Percentiles rank a stretch among this genome's conserved stretches.
phyloP scores from a whole-genome alignment of 2,329 filamentous ascomycete genomes.

The Colletotrichum orbiculare region DNA sequence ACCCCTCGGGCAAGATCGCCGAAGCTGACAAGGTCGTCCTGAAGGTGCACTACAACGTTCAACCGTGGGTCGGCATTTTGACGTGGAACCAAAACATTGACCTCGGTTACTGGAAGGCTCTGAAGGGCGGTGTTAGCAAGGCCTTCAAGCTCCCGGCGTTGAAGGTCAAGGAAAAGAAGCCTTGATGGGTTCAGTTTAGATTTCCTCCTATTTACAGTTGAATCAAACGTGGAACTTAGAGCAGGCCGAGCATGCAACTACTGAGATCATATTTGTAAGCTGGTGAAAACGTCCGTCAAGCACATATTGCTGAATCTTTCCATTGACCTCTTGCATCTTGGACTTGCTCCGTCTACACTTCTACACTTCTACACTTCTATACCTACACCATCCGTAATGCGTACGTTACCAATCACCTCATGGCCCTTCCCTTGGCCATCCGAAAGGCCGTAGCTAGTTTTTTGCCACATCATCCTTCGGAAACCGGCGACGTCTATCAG shows the following conservation, averaged over 20 bases:
- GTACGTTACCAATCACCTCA: too few species aligned
- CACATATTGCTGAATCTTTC: neutral
- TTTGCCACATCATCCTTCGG: constrained; percentile 4
- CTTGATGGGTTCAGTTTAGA: neutral
- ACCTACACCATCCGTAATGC: too few species aligned
- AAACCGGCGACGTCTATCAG: constrained; percentile 21
- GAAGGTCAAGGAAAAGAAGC: constrained; percentile 64
- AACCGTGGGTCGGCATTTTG: constrained; percentile 93
- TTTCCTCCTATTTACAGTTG: neutral
- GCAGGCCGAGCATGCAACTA: neutral
- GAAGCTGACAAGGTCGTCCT: constrained; percentile 79
- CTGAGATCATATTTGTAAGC: neutral
- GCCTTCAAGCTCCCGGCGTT: constrained; percentile 73
- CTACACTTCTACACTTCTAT: too few species aligned
- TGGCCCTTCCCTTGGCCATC: neutral
- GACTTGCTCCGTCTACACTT: neutral
- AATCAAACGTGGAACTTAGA: neutral
- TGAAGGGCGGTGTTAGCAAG: constrained; percentile 73
- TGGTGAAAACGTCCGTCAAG: neutral
- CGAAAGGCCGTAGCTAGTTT: constrained; percentile 4
- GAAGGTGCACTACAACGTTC: constrained; percentile 92
- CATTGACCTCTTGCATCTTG: neutral
- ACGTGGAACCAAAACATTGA: constrained; percentile 78
- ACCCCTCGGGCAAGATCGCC: constrained; percentile 83
- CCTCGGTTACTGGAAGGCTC: constrained; percentile 71